These are phyloP conservation scores for Phytophthora tentaculata DNA, from an alignment of 352 stramenopile genomes.

Conservation along the genomic window DNA sequence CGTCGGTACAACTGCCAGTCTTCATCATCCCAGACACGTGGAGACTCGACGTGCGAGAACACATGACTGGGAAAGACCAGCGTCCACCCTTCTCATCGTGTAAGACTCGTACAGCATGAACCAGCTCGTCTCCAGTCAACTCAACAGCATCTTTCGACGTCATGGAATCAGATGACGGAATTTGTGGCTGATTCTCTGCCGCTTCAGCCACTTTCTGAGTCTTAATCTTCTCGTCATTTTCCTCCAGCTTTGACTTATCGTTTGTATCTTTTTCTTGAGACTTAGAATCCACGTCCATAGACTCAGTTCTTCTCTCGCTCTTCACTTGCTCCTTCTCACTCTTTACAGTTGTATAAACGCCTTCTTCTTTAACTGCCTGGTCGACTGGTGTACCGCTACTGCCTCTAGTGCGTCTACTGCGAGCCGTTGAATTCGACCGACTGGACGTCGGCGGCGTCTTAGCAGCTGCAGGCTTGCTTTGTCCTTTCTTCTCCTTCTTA, in stretches of 20 bases:
- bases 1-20: conserved; percentile 24
- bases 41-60: conserved; percentile 29
- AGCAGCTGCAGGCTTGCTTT: conserved; percentile 12
- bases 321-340: neutral
- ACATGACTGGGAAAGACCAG: conserved; percentile 35
- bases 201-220: neutral
- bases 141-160: neutral
- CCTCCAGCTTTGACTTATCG: neutral
- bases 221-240: neutral
- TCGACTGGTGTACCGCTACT: conserved; percentile 12
- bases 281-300: neutral
- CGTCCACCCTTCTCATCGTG: conserved; percentile 11
- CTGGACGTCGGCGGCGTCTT: conserved; percentile 3
- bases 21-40: conserved; percentile 29
- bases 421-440: conserved; percentile 16
- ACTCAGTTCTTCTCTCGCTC: too few relatives aligned
- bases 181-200: too few relatives aligned
- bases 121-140: conserved; percentile 30
- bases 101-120: conserved; percentile 24
- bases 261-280: too few relatives aligned
- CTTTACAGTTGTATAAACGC: neutral
- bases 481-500: conserved; percentile 34
- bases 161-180: too few relatives aligned
- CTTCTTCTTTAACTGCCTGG: neutral
- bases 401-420: conserved; percentile 20